phyloP scores from a whole-genome alignment of 805 yeast species.

The Maudiozyma saulgeensis region DNA sequence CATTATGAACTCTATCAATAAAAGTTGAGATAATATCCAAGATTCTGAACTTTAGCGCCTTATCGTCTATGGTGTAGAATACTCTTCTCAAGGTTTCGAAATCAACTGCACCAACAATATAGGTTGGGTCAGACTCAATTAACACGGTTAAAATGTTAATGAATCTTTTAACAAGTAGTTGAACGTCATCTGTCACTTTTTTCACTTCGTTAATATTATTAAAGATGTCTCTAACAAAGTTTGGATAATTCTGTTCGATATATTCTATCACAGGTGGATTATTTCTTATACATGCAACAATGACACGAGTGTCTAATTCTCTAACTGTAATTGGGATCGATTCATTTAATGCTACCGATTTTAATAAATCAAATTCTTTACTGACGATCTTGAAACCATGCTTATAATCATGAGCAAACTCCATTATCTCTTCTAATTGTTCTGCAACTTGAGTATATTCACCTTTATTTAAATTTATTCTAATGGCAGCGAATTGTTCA shows the following conservation, averaged over 20 bases:
- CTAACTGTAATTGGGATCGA: conserved; percentile 20
- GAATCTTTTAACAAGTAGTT: conserved; percentile 18
- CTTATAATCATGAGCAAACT: conserved; percentile 58
- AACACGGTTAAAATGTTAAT: conserved; percentile 23
- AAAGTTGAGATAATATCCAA: conserved; percentile 22
- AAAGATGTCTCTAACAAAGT: conserved; percentile 31
- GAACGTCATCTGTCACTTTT: neutral
- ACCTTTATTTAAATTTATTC: conserved; percentile 11
- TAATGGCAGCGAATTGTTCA: conserved; percentile 22
- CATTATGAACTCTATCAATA: conserved; percentile 6
- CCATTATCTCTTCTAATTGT: conserved; percentile 36
- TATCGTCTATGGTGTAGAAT: conserved; percentile 12
- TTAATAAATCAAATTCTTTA: conserved; percentile 21
- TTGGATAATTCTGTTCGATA: conserved; percentile 29
- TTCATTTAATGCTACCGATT: conserved; percentile 10
- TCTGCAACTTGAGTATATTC: conserved; percentile 14
- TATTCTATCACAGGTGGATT: conserved; percentile 51
- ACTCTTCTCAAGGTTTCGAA: conserved; percentile 13
- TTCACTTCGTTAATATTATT: neutral
- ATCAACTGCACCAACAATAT: conserved; percentile 9
- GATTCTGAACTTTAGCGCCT: conserved; percentile 20
- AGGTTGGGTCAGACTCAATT: conserved; percentile 5
- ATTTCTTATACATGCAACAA: conserved; percentile 64
- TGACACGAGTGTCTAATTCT: conserved; percentile 49
- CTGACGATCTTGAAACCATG: conserved; percentile 43